Evolutionary conservation across 805 yeast genomes (phyloP).

Genomic region (Teunomyces cretensis): DNA sequence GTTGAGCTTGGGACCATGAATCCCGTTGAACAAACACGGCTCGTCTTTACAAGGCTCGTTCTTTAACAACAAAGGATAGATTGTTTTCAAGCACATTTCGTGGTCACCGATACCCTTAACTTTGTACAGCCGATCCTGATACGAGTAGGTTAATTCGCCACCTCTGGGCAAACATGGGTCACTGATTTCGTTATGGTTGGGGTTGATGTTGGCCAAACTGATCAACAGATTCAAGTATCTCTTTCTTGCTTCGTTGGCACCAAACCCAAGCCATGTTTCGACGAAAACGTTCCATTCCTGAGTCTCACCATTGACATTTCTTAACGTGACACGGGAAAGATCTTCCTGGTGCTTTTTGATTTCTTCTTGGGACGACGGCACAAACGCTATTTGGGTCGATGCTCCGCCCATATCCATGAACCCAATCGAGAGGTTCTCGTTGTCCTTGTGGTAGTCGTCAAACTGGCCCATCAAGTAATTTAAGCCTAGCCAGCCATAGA

Average conservation of each 20-base stretch:
- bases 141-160: conserved; percentile 47
- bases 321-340: conserved; percentile 61
- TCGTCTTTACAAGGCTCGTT: conserved; percentile 80
- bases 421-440: conserved; percentile 66
- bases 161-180: conserved; percentile 86
- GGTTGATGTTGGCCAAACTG: conserved; percentile 19
- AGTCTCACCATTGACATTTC: conserved; percentile 66
- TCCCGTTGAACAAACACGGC: conserved; percentile 93
- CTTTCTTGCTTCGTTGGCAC: conserved; percentile 89
- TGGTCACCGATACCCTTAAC: conserved; percentile 79
- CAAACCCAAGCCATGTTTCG: conserved; percentile 96
- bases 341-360: conserved; percentile 68
- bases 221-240: conserved; percentile 65
- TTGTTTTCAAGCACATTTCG: conserved; percentile 65
- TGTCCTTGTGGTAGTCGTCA: conserved; percentile 40
- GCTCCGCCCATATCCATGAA: conserved; percentile 99
- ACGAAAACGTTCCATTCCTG: conserved; percentile 88
- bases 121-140: conserved; percentile 46
- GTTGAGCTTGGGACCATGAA: conserved; percentile 88
- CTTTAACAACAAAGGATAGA: conserved; percentile 75
- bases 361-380: conserved; percentile 66
- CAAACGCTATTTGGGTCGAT: conserved; percentile 92
- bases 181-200: conserved; percentile 26
- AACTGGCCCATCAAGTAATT: conserved; percentile 77
- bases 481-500: conserved; percentile 93